phyloP scores from a whole-genome alignment of 768 basidiomycete genomes.

The Porphyrellus cyaneotinctus region DNA sequence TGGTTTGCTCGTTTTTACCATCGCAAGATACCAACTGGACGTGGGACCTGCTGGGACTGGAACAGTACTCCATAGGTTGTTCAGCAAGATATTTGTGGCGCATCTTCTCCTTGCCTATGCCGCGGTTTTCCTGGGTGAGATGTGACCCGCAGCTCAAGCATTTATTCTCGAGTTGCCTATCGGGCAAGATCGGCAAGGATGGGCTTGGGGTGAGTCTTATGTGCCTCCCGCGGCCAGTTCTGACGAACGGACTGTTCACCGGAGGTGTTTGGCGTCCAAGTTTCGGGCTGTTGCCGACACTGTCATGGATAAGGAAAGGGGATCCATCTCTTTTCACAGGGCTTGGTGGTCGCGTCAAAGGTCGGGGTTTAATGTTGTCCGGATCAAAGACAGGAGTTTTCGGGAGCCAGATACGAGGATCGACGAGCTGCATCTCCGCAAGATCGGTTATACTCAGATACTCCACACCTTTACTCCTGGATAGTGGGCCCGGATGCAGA shows the following conservation, averaged over 20 bases:
- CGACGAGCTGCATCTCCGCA: constrained; percentile 7
- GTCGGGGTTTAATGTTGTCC: constrained; percentile 23
- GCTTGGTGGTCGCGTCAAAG: constrained; percentile 23
- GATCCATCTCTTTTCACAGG: constrained; percentile 10
- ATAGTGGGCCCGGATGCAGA: constrained; percentile 4
- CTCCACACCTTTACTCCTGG: constrained; percentile 15
- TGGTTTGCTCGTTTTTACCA: constrained; percentile 5
- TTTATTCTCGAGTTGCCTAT: not conserved
- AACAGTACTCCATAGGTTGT: not conserved
- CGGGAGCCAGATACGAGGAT: constrained; percentile 29
- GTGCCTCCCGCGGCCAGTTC: constrained; percentile 18
- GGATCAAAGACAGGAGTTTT: constrained; percentile 24
- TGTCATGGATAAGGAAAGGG: not conserved
- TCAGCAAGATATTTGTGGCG: constrained; percentile 1
- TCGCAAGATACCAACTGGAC: constrained; percentile 20
- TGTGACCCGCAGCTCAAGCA: not conserved
- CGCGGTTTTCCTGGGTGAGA: not conserved
- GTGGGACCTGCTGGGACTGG: constrained; percentile 18
- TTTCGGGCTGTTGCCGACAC: not conserved
- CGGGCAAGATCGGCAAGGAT: constrained; percentile 19
- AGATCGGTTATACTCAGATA: constrained; percentile 22
- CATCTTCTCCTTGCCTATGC: not conserved
- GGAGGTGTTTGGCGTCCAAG: not conserved
- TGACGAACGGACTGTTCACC: constrained; percentile 17
- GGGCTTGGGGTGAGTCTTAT: constrained; percentile 15